Base-by-base conservation (phyloP, 305 asterid genomes). In the Plantago lanceolata region DNA sequence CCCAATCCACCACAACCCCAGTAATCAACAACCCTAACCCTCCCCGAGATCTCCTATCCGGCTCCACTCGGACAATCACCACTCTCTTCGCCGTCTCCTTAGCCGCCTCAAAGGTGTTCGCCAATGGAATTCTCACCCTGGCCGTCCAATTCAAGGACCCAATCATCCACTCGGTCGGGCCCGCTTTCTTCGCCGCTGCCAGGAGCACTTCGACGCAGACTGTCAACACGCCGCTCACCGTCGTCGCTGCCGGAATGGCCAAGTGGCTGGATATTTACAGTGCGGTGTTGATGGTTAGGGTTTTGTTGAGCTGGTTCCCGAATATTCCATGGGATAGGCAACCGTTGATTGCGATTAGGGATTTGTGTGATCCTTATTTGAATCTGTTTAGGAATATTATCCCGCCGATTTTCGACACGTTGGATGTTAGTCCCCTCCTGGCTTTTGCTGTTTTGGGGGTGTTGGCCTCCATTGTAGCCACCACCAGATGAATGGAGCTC, bases 321-420 rank as follows among this genome's bases (percentile, higher is more conserved):
- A 91, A 91, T 65, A 88, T 91, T 47, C 96, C 94, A 0, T 91
- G 98, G 98, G 98, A 88, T 13, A 73, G 82, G 59, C 96, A 91
- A 80, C 96, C 98, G 7, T 71, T 91, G 35, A 82, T 87, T 11
- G 95, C 98, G 0, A 84, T 91, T 63, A 79, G 90, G 82, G 96
- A 91, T 57, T 82, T 91, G 67, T 88, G 96, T 74, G 98, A 91
- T 82, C 96, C 98, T 7, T 91, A 88, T 76, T 75, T 91, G 89
- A 88, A 81, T 43, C 82, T 91, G 57, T 91, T 91, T 61, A 85
- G 95, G 84, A 88, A 88, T 63, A 73, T 91, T 16, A 83, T 88
- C 33, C 98, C 98, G 4, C 98, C 96, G 0, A 48, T 91, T 67
- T 84, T 83, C 31, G 84, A 84, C 51, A 78, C 95, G 0, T 63